Conservation (phyloP, 225 moss, liverwort and hornwort species). For the Physcomitrellopsis africana region DNA sequence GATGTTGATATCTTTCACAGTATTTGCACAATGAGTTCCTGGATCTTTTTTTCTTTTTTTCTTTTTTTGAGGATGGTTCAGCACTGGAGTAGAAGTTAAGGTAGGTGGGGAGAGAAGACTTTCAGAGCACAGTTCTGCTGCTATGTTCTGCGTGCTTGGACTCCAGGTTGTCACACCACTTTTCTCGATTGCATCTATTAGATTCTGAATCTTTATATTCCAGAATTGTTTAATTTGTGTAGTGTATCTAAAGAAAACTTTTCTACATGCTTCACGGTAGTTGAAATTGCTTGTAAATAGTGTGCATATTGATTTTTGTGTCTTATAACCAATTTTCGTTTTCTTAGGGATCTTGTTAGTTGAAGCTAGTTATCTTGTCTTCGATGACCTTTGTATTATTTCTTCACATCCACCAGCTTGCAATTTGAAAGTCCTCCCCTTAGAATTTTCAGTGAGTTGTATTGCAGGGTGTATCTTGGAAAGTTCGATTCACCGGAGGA, state of each 20-base stretch:
- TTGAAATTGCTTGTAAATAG: not conserved
- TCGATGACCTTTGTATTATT: not conserved
- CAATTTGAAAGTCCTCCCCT: not conserved
- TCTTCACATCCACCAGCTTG: constrained; percentile 8
- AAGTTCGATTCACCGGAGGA: constrained; percentile 88
- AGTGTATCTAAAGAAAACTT: not conserved
- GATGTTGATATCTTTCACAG: not conserved
- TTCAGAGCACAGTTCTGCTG: constrained; percentile 95
- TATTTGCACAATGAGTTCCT: not conserved
- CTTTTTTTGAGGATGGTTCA: constrained; percentile 42
- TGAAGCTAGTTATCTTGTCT: not conserved
- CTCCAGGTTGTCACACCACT: constrained; percentile 59
- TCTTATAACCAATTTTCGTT: constrained; percentile 6
- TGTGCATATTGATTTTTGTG: constrained; percentile 8
- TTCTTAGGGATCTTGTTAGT: not conserved
- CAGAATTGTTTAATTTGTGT: no score
- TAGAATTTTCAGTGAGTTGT: not conserved
- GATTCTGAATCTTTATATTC: not conserved
- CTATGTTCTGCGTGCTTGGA: constrained; percentile 88
- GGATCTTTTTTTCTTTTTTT: no score
- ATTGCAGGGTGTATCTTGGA: constrained; percentile 89
- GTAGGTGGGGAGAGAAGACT: constrained; percentile 96
- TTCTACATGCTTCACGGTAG: not conserved
- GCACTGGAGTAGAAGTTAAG: constrained; percentile 88
- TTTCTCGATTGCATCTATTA: not conserved